phyloP scores from a whole-genome alignment of 306 rosid genomes.

The Biancaea sappan region DNA sequence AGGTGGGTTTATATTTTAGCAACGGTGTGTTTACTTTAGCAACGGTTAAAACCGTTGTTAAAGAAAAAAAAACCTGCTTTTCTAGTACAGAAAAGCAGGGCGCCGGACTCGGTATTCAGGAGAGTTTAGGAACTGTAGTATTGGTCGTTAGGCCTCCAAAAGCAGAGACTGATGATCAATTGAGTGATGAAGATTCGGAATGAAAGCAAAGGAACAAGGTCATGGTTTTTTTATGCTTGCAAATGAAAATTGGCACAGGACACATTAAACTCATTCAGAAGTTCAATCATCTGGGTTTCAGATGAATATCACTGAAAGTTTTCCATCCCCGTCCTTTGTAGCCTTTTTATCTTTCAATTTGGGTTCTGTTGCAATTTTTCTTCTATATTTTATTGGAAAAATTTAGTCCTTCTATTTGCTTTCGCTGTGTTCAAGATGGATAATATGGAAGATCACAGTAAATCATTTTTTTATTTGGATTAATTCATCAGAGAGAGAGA shows the following conservation, averaged over 20 bases:
- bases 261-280: neutral
- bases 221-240: neutral
- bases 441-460: neutral
- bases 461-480: neutral
- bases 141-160: conserved; percentile 86
- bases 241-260: conserved; percentile 23
- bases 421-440: neutral
- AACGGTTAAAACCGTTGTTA: no score
- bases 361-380: conserved; percentile 33
- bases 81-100: no score
- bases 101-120: no score
- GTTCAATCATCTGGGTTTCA: conserved; percentile 10
- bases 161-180: conserved; percentile 51
- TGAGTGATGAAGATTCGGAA: conserved; percentile 87
- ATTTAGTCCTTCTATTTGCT: conserved; percentile 14
- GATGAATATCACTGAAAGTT: neutral
- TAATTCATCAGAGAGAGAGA: no score
- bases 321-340: neutral
- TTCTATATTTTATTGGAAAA: conserved; percentile 22
- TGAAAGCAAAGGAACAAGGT: conserved; percentile 27
- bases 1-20: no score
- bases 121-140: conserved; percentile 68
- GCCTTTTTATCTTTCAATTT: neutral
- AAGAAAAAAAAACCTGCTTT: no score
- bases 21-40: no score